A percentile compares a stretch with the other conserved stretches of the same genome.
Conservation (phyloP, 2,329 filamentous ascomycete species). For the Sarocladium oryzae region DNA sequence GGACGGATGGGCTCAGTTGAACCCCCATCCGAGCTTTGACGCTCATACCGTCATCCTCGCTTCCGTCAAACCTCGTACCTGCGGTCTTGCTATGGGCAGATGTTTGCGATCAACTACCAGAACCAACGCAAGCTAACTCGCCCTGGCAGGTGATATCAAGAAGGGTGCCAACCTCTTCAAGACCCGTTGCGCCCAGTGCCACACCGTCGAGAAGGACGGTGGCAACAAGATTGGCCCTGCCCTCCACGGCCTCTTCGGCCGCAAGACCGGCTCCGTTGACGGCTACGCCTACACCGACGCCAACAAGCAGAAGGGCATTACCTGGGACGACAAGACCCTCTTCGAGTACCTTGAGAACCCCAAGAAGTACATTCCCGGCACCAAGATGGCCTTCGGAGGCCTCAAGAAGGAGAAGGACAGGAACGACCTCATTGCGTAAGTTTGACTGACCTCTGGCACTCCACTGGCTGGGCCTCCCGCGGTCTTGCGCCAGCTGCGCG, state of each 20-base stretch:
- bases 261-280: conserved; percentile 84
- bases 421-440: conserved; percentile 96
- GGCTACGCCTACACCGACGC: conserved; percentile 98
- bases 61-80: too few species aligned
- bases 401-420: conserved; percentile 99
- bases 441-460: conserved; percentile 22
- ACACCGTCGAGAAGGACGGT: conserved; percentile 85
- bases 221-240: conserved; percentile 98
- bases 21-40: too few species aligned
- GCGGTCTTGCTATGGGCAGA: too few species aligned
- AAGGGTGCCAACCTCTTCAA: conserved; percentile 99
- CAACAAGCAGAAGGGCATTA: conserved; percentile 95
- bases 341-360: conserved; percentile 99
- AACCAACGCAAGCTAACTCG: conserved; percentile 8
- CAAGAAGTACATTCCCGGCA: conserved; percentile 99
- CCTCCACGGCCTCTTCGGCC: conserved; percentile 95
- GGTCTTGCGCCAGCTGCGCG: not conserved
- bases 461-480: not conserved
- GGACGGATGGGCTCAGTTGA: not conserved
- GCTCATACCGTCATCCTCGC: too few species aligned
- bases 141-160: conserved; percentile 73
- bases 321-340: conserved; percentile 80
- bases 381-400: conserved; percentile 99
- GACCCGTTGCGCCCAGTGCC: conserved; percentile 97
- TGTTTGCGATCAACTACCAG: not conserved